Base-by-base conservation (phyloP, 768 basidiomycete species). In the Zangia roseola region DNA sequence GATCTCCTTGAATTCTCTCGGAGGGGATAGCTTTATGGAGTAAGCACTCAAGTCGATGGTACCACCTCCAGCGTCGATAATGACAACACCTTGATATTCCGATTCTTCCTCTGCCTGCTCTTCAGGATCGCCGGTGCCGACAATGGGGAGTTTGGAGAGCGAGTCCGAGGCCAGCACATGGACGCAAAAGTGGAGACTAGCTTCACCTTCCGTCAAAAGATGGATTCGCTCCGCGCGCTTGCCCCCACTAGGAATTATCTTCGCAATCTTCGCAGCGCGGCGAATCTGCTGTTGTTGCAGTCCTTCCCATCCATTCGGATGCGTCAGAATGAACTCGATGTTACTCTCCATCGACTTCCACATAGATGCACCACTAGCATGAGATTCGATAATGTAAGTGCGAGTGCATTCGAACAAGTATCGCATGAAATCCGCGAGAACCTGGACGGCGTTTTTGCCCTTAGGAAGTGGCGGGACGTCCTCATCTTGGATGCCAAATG, bases 21-120 rank as follows among this genome's bases (percentile, higher is more conserved):
- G 41, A 1, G 58, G 54, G 2, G 55, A 61, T 6, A 62, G 20
- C 9, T 52, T 64, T 36, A 63, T 55, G 4, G 52, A 65, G 59
- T 62, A 74, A 25, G 63, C 69, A 48, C 74, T 77, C 23, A 72
- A 21, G 43, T 72, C 72, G 14, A 71, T 50, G 6, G 68, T 74
- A 6, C 76, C 66, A 1, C 75, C 72, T 9, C 78, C 80, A 17
- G 56, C 60, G 57, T 80, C 79, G 14, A 79, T 67, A 6, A 80
- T 58, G 17, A 77, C 61, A 5, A 78, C 52, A 0, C 69, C 69
- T 23, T 66, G 50, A 1, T 64, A 63, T 2, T 62, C 76, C 69
- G 53, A 24, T 6, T 42, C 41, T n/a, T 45, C 31, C 8, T 45
- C 49, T 1, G 8, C 45, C 4, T 56, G 43, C 0, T 50, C 49